Base-by-base conservation (phyloP, 2,329 filamentous ascomycete genomes). In the Domatiomyces globalis region DNA sequence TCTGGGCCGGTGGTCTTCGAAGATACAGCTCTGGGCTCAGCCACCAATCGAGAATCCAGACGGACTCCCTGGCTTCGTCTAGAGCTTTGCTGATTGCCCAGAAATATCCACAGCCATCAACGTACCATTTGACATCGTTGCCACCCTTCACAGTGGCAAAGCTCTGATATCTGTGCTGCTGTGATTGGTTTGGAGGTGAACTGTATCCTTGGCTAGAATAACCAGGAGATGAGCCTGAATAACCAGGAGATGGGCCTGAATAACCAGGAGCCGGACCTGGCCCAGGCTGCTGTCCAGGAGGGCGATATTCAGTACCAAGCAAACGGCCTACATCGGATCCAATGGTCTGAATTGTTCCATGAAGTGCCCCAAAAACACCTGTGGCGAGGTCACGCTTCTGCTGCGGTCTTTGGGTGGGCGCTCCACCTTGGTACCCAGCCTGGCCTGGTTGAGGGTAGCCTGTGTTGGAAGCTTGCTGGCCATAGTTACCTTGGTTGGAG, bases 1-100 rank as follows among this genome's bases (percentile, higher is more conserved):
- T 88, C 63, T 79, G 77, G 18, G 85, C 79, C 7, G 87, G 87
- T 1, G 89, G 88, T 20, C 88, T 79, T 58, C 88, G 80, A 33
- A 95, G 76, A 64, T 68, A 95, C 25, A 95, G 72, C 68, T 95
- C 89, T 1, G 89, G 86, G 51, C 81, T 86, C 59, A 92, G 67
- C 86, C 87, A 92, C 86, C 83, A 89, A 63, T 88, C 85, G 20
- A 92, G 72, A 54, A 92, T 90, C 74, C 83, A 87, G 59, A 92
- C 84, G 49, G 76, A 83, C 59, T 87, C 78, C 58, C 72, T 74
- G 5, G 86, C 86, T 62, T 79, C 79, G 68, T 89, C 83, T 42
- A 94, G 69, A 2, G 87, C 87, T 58, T 83, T 72, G 43, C 81
- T 85, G 1, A 92, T 83, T n/a, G 87, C 86, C 74, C 80, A 87